These are phyloP conservation scores for Talaromyces rugulosus DNA, from an alignment of 2,329 filamentous ascomycete species.

Conservation along the genomic window DNA sequence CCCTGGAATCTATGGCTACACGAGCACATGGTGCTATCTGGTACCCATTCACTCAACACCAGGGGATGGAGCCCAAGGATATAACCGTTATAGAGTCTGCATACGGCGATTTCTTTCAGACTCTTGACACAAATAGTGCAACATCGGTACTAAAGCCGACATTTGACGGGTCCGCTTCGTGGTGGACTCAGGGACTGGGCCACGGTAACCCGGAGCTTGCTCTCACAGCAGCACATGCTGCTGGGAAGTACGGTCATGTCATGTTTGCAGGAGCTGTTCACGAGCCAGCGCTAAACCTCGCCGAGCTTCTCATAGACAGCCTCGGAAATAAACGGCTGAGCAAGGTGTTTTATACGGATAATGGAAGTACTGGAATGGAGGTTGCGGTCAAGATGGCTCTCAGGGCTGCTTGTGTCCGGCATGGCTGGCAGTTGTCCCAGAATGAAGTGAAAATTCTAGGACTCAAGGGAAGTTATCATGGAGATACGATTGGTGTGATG, in stretches of 20 bases:
- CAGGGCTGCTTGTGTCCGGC: slow-evolving; percentile 62
- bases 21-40: slow-evolving; percentile 66
- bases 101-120: slow-evolving; percentile 73
- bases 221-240: slow-evolving; percentile 73
- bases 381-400: slow-evolving; percentile 83
- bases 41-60: slow-evolving; percentile 86
- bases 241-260: slow-evolving; percentile 79
- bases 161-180: slow-evolving; percentile 81
- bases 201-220: slow-evolving; percentile 70
- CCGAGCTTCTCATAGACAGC: slow-evolving; percentile 58
- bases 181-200: slow-evolving; percentile 87
- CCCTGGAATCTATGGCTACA: slow-evolving; percentile 58
- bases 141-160: slow-evolving; percentile 54
- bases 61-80: slow-evolving; percentile 54
- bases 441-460: slow-evolving; percentile 65
- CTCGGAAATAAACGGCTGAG: slow-evolving; percentile 61
- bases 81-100: slow-evolving; percentile 78
- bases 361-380: slow-evolving; percentile 78
- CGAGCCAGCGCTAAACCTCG: slow-evolving; percentile 67
- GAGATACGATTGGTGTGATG: slow-evolving; percentile 86
- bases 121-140: slow-evolving; percentile 33
- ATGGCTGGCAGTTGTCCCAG: slow-evolving; percentile 58
- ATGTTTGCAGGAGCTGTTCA: slow-evolving; percentile 84
- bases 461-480: slow-evolving; percentile 77
- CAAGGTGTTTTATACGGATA: slow-evolving; percentile 78